phyloP scores from a whole-genome alignment of 331 rosid species.

The Acacia concinna region DNA sequence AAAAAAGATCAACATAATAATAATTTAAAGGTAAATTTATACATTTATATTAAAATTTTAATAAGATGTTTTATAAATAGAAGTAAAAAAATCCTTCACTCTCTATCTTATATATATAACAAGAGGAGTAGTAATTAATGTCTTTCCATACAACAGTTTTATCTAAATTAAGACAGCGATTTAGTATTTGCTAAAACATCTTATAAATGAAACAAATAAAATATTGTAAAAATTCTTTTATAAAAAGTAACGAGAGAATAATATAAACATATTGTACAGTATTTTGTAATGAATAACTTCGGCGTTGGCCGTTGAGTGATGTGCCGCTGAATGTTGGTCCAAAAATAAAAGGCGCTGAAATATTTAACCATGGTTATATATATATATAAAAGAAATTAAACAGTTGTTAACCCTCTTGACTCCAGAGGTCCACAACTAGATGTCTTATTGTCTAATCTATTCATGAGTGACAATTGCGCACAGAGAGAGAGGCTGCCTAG shows the following conservation, averaged over 20 bases:
- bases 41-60: too few species aligned
- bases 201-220: too few species aligned
- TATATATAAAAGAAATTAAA: neutral
- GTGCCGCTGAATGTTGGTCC: neutral
- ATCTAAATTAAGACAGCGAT: too few species aligned
- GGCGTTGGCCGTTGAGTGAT: neutral
- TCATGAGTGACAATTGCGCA: constrained; percentile 33
- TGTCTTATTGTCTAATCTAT: constrained; percentile 25
- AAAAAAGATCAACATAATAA: too few species aligned
- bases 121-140: too few species aligned
- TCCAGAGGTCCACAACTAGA: constrained; percentile 32
- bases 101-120: too few species aligned
- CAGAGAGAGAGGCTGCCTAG: constrained; percentile 21
- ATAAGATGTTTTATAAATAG: too few species aligned
- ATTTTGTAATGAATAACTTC: neutral
- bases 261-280: neutral
- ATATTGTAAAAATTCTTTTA: neutral
- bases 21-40: too few species aligned
- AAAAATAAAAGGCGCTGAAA: neutral
- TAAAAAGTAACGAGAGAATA: neutral
- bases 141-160: too few species aligned
- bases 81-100: too few species aligned
- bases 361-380: constrained; percentile 10
- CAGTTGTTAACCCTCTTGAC: neutral
- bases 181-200: neutral